Conservation (phyloP, 2,329 filamentous ascomycete genomes). For the Fusarium sp. region DNA sequence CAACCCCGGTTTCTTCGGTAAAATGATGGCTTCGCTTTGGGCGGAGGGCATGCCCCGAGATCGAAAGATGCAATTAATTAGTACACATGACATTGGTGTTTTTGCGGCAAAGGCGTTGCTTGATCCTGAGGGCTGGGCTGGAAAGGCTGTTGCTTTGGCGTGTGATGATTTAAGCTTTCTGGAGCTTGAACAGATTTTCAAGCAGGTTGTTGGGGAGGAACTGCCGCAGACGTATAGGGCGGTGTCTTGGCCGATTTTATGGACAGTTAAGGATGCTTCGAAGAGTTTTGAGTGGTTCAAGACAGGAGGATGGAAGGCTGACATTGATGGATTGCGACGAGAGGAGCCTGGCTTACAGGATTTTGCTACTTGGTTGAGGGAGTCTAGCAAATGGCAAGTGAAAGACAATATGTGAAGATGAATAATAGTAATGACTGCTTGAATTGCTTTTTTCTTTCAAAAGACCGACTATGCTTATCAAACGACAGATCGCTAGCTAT, state of each 20-base stretch:
- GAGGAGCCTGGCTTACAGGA: conserved; percentile 1
- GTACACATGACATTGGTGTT: conserved; percentile 42
- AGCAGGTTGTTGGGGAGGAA: background rate
- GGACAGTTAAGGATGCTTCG: conserved; percentile 17
- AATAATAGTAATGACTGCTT: background rate
- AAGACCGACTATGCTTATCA: background rate
- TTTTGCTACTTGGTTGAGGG: conserved; percentile 36
- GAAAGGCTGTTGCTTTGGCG: conserved; percentile 4
- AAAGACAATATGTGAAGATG: background rate
- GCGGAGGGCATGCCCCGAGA: conserved; percentile 39
- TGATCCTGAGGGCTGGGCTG: background rate
- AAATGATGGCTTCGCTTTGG: conserved; percentile 43
- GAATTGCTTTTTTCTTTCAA: background rate
- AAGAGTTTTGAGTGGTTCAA: conserved; percentile 36
- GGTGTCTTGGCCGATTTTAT: conserved; percentile 14
- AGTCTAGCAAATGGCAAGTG: conserved; percentile 36
- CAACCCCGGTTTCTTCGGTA: conserved; percentile 39
- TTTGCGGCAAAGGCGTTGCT: conserved; percentile 21
- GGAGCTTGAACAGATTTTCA: conserved; percentile 5
- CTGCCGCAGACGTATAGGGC: conserved; percentile 11
- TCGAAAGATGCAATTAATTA: conserved; percentile 42
- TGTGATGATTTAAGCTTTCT: conserved; percentile 26
- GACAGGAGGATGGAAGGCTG: conserved; percentile 19
- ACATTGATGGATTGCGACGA: conserved; percentile 1
- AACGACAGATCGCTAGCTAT: background rate